A percentile compares a stretch with the other conserved stretches of the same genome.
These are phyloP conservation scores for Hysterium pulicare DNA, from an alignment of 2,329 filamentous ascomycete species.

Conservation along the genomic window DNA sequence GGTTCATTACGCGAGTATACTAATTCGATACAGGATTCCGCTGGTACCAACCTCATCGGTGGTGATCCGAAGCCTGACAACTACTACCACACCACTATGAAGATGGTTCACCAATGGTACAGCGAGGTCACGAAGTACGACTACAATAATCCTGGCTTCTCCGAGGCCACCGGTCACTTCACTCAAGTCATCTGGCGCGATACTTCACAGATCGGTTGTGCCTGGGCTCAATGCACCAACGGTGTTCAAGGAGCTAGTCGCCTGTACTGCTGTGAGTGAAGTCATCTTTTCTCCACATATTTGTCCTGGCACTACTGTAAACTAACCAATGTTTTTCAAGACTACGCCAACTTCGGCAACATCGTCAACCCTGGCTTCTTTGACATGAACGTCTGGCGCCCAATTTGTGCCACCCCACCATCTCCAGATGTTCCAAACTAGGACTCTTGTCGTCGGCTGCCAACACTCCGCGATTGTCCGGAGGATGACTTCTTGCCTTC, in stretches of 20 bases:
- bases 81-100: not conserved
- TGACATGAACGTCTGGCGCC: not conserved
- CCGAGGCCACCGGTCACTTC: conserved; percentile 34
- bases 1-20: too few species aligned
- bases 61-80: not conserved
- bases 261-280: conserved; percentile 34
- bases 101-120: conserved; percentile 18
- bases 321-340: not conserved
- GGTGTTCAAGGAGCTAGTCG: conserved; percentile 22
- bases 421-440: not conserved
- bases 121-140: conserved; percentile 35
- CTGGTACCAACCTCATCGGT: not conserved
- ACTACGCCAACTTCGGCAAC: not conserved
- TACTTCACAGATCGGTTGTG: conserved; percentile 33
- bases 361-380: not conserved
- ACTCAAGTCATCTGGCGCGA: conserved; percentile 40
- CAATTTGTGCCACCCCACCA: not conserved
- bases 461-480: too few species aligned
- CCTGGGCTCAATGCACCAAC: conserved; percentile 24
- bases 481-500: too few species aligned
- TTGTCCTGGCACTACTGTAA: not conserved
- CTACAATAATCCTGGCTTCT: conserved; percentile 27
- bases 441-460: too few species aligned
- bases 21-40: not conserved
- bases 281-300: not conserved